Evolutionary conservation across 768 basidiomycete genomes (phyloP).

Genomic region (Pleurotus giganteus): DNA sequence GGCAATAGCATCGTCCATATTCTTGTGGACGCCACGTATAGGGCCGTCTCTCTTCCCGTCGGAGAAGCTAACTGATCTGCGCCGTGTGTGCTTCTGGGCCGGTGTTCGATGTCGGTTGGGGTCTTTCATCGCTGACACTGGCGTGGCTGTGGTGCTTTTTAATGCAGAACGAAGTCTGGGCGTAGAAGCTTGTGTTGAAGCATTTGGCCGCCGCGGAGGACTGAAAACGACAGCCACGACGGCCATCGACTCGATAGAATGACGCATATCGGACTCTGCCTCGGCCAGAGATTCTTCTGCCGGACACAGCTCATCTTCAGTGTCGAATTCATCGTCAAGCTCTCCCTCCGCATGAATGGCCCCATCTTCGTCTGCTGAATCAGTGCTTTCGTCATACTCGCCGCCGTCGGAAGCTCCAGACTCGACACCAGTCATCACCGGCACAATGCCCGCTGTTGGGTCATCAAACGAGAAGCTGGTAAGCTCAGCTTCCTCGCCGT

Average conservation of each 20-base stretch:
- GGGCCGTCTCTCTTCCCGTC: constrained; percentile 90
- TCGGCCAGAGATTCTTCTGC: constrained; percentile 7
- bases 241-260: constrained; percentile 6
- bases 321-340: constrained; percentile 33
- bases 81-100: constrained; percentile 59
- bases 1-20: constrained; percentile 35
- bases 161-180: constrained; percentile 42
- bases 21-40: constrained; percentile 57
- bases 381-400: constrained; percentile 44
- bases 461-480: constrained; percentile 74
- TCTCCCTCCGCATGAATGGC: constrained; percentile 30
- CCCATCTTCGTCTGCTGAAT: constrained; percentile 46
- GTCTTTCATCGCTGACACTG: constrained; percentile 59
- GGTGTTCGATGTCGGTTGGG: constrained; percentile 55
- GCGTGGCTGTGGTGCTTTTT: constrained; percentile 47
- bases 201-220: constrained; percentile 10
- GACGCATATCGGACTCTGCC: constrained; percentile 8
- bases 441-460: constrained; percentile 49
- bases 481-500: constrained; percentile 66
- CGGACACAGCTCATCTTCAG: constrained; percentile 10
- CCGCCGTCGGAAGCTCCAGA: constrained; percentile 30
- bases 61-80: constrained; percentile 95
- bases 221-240: constrained; percentile 7
- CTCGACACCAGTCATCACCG: constrained; percentile 49
- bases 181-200: constrained; percentile 20